Conservation (phyloP, 2,329 filamentous ascomycete genomes). For the Chrysosphaeria jannelii region DNA sequence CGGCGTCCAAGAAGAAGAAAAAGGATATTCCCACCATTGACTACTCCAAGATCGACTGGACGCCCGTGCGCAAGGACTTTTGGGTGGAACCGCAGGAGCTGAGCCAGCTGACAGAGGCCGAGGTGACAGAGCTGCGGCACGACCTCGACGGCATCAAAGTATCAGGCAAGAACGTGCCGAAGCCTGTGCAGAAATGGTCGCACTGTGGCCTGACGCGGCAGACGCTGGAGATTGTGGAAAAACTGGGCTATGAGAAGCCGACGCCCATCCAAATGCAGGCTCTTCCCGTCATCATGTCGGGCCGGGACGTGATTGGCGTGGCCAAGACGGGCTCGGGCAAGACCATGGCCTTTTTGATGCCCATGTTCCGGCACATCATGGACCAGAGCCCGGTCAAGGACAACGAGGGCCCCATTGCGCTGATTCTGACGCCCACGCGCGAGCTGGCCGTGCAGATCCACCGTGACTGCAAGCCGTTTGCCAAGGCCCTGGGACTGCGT, state of each 20-base stretch:
- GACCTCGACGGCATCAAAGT: constrained; percentile 93
- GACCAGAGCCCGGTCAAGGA: constrained; percentile 61
- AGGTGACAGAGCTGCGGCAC: constrained; percentile 50
- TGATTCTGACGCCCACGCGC: constrained; percentile 84
- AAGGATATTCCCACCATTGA: constrained; percentile 78
- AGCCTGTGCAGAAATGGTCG: constrained; percentile 87
- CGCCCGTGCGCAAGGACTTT: constrained; percentile 76
- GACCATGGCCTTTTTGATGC: constrained; percentile 78
- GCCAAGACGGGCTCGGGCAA: constrained; percentile 96
- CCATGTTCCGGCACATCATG: constrained; percentile 95
- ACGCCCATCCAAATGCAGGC: constrained; percentile 91
- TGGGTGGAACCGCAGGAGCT: constrained; percentile 77
- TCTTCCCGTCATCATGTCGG: constrained; percentile 83
- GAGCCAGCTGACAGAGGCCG: constrained; percentile 53
- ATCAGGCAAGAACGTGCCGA: constrained; percentile 60
- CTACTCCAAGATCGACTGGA: constrained; percentile 61
- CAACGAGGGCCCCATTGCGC: constrained; percentile 58
- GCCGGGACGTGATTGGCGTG: constrained; percentile 80
- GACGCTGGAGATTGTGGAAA: constrained; percentile 58
- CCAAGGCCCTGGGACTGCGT: constrained; percentile 59
- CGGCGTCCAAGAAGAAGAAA: constrained; percentile 47
- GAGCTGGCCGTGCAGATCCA: constrained; percentile 88
- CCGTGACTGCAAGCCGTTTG: constrained; percentile 76
- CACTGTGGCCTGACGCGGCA: constrained; percentile 75
- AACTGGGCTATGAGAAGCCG: constrained; percentile 58